Conservation (phyloP, 169 alveolate genomes). For the Toxoplasma gondii region DNA sequence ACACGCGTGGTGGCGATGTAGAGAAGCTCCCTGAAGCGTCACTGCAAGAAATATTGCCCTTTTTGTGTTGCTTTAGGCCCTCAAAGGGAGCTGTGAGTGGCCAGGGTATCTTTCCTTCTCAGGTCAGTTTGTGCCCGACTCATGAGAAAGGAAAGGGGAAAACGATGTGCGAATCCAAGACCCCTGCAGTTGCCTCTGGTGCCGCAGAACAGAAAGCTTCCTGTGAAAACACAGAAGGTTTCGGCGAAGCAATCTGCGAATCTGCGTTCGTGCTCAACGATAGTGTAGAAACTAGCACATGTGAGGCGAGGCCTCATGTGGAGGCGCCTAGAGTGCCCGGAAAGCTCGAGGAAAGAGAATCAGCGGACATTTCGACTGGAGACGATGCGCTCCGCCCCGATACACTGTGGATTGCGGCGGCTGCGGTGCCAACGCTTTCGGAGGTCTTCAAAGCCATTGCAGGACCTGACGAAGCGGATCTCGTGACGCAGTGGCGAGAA, state of each 20-base stretch:
- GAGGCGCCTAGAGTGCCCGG: too few species aligned
- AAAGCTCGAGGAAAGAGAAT: too few species aligned
- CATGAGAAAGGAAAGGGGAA: not conserved
- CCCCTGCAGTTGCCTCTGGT: too few species aligned
- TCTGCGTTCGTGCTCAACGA: too few species aligned
- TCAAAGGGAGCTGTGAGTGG: not conserved
- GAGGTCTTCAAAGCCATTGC: not conserved
- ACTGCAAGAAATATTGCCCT: too few species aligned
- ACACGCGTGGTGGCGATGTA: not conserved
- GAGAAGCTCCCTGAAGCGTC: too few species aligned
- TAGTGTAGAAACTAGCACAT: too few species aligned
- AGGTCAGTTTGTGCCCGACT: not conserved
- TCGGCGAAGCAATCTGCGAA: too few species aligned
- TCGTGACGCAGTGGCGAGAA: constrained; percentile 5
- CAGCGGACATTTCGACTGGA: not conserved
- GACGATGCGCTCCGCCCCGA: not conserved
- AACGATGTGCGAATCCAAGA: too few species aligned
- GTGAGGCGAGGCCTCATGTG: too few species aligned
- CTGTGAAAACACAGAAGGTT: too few species aligned
- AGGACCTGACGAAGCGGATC: constrained; percentile 14
- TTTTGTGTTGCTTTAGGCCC: constrained; percentile 3
- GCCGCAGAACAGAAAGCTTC: too few species aligned
- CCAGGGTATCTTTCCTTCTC: not conserved
- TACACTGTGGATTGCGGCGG: not conserved
- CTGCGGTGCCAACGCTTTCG: not conserved